Percentiles rank a stretch among this genome's conserved stretches.
Conservation (phyloP, 257 asterid species). For the Nicotiana tabacum region DNA sequence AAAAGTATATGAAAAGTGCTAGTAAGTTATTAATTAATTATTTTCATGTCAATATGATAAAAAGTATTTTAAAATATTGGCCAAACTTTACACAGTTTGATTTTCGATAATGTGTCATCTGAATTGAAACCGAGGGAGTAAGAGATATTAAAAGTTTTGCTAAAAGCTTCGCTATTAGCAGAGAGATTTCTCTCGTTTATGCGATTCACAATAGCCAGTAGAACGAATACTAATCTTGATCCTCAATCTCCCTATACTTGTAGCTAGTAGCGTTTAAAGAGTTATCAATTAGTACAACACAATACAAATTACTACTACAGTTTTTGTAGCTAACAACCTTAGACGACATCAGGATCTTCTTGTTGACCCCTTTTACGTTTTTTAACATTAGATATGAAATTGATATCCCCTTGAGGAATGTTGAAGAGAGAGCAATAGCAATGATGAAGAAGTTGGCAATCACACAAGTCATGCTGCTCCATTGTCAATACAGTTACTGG, state of each 20-base stretch:
- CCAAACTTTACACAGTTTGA: no score
- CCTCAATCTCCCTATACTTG: neutral
- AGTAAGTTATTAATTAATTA: no score
- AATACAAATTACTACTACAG: neutral
- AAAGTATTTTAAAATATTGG: no score
- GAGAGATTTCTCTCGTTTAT: neutral
- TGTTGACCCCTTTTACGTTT: constrained; percentile 42
- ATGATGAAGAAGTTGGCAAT: neutral
- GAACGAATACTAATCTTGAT: neutral
- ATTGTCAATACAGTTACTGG: constrained; percentile 60
- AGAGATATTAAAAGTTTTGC: neutral
- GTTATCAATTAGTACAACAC: neutral
- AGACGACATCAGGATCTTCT: neutral
- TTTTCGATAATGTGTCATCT: no score
- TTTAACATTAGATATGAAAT: constrained; percentile 8
- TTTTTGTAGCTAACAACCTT: neutral
- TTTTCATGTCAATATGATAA: no score
- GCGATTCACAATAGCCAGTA: neutral
- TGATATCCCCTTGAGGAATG: neutral
- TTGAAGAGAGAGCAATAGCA: constrained; percentile 3
- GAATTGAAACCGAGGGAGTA: no score
- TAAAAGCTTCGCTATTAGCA: constrained; percentile 27
- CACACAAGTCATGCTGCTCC: constrained; percentile 15
- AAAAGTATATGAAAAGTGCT: no score
- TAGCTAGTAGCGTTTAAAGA: neutral